A percentile compares a stretch with the other conserved stretches of the same genome.
These are phyloP conservation scores for Pilatotrama ljubarskyi DNA, from an alignment of 768 basidiomycete species.

Conservation along the genomic window DNA sequence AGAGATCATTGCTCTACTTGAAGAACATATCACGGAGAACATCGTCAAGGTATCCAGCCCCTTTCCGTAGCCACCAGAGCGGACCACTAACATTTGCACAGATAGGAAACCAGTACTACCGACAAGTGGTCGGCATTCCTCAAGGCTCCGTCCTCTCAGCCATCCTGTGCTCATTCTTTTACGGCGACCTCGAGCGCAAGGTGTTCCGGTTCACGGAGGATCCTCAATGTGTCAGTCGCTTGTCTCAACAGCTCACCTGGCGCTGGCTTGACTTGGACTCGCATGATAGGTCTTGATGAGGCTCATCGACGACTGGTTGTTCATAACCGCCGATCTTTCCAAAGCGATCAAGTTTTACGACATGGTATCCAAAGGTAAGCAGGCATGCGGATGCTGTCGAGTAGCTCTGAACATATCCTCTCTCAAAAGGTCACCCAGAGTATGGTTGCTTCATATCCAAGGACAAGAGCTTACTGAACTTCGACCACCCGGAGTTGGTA, in stretches of 20 bases:
- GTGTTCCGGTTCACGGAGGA: slow-evolving; percentile 56
- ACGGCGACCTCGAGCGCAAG: slow-evolving; percentile 81
- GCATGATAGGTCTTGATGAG: slow-evolving; percentile 82
- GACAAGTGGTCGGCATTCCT: slow-evolving; percentile 92
- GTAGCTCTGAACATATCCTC: not conserved
- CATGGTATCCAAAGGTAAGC: slow-evolving; percentile 69
- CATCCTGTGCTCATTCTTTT: slow-evolving; percentile 92
- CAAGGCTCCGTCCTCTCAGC: slow-evolving; percentile 97
- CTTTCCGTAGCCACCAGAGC: not conserved
- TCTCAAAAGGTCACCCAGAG: slow-evolving; percentile 73
- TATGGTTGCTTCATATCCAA: slow-evolving; percentile 90
- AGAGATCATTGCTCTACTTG: slow-evolving; percentile 70
- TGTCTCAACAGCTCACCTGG: no score
- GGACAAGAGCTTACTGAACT: slow-evolving; percentile 90
- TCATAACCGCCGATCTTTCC: slow-evolving; percentile 65
- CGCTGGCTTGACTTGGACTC: no score
- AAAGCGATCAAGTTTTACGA: slow-evolving; percentile 70
- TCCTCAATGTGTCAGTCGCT: slow-evolving; percentile 56
- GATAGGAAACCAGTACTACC: slow-evolving; percentile 82
- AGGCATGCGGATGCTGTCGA: no score
- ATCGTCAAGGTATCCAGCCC: slow-evolving; percentile 72
- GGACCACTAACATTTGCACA: slow-evolving; percentile 30
- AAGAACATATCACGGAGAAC: slow-evolving; percentile 90
- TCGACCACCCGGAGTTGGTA: slow-evolving; percentile 59
- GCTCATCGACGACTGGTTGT: slow-evolving; percentile 93